Conservation (phyloP, 805 yeast genomes). For the Schwanniomyces yamadae region DNA sequence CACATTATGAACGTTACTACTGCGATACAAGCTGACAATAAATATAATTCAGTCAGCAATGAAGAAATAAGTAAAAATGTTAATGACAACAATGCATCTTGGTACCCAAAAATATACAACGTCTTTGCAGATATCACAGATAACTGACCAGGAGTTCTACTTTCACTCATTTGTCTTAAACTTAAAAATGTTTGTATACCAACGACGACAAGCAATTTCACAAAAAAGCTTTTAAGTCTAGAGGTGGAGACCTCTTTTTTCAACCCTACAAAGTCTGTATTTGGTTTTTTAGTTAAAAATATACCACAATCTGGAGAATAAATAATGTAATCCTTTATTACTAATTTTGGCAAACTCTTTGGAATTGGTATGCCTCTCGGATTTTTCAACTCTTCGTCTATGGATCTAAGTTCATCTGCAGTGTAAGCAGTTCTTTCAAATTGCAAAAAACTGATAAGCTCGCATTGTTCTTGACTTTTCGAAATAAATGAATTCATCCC, state of each 20-base stretch:
- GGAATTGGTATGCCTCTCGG: constrained; percentile 82
- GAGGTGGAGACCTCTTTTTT: constrained; percentile 48
- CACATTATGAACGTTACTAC: constrained; percentile 68
- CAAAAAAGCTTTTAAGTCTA: constrained; percentile 40
- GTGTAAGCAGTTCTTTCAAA: constrained; percentile 58
- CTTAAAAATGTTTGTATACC: constrained; percentile 53
- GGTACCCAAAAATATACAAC: constrained; percentile 62
- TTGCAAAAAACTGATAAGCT: constrained; percentile 67
- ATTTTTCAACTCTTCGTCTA: constrained; percentile 68
- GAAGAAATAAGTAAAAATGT: constrained; percentile 59
- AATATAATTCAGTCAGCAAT: constrained; percentile 49
- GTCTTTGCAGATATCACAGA: constrained; percentile 57
- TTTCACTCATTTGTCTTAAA: constrained; percentile 65
- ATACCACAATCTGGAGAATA: constrained; percentile 92
- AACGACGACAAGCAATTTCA: constrained; percentile 46
- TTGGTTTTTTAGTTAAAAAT: constrained; percentile 30
- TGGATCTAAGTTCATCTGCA: constrained; percentile 50
- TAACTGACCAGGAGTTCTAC: constrained; percentile 77
- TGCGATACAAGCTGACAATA: constrained; percentile 68
- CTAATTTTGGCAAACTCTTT: constrained; percentile 50
- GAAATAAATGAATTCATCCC: constrained; percentile 35
- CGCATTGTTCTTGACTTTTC: constrained; percentile 53
- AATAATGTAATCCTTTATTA: constrained; percentile 54
- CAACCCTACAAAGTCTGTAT: constrained; percentile 46
- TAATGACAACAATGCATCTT: constrained; percentile 73